Percentiles rank a stretch among this genome's conserved stretches.
Evolutionary conservation across 2,329 filamentous ascomycete species (phyloP).

Genomic region (Xylaria sp.): DNA sequence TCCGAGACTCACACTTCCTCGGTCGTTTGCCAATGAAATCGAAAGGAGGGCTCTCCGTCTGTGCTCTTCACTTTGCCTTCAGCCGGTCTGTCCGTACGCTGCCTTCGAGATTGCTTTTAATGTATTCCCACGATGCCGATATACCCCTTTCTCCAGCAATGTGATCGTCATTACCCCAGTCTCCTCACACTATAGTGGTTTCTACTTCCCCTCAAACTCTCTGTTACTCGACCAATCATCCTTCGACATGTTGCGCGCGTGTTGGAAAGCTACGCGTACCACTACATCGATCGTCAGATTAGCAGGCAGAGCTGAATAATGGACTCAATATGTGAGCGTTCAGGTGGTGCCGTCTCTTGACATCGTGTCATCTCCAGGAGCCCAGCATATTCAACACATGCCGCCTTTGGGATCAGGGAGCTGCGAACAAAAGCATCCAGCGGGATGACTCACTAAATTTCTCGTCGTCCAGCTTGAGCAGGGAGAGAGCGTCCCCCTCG

Average conservation of each 20-base stretch:
- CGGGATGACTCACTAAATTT: constrained; percentile 46
- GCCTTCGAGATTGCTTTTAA: constrained; percentile 22
- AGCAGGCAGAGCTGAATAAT: constrained; percentile 29
- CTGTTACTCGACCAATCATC: constrained; percentile 44
- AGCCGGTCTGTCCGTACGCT: constrained; percentile 31
- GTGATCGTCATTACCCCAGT: constrained; percentile 9
- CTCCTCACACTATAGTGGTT: constrained; percentile 27
- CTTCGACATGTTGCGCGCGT: constrained; percentile 45
- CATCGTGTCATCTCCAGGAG: constrained; percentile 24
- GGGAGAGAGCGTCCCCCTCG: constrained; percentile 43
- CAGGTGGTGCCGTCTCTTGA: neutral
- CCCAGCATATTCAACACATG: constrained; percentile 9
- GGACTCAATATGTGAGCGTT: constrained; percentile 5
- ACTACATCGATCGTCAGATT: constrained; percentile 40
- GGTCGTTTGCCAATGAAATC: constrained; percentile 32
- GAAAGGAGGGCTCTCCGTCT: constrained; percentile 1
- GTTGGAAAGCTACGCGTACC: constrained; percentile 46
- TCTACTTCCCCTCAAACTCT: constrained; percentile 32
- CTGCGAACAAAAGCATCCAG: neutral
- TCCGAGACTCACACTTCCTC: constrained; percentile 22
- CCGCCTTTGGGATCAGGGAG: neutral
- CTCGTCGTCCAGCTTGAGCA: constrained; percentile 48
- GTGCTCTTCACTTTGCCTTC: constrained; percentile 19
- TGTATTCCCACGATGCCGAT: constrained; percentile 17
- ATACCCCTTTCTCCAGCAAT: constrained; percentile 12